Percentiles rank a stretch among this genome's conserved stretches.
These are phyloP conservation scores for Sonneratia caseolaris DNA, from an alignment of 345 rosid species.

Conservation along the genomic window DNA sequence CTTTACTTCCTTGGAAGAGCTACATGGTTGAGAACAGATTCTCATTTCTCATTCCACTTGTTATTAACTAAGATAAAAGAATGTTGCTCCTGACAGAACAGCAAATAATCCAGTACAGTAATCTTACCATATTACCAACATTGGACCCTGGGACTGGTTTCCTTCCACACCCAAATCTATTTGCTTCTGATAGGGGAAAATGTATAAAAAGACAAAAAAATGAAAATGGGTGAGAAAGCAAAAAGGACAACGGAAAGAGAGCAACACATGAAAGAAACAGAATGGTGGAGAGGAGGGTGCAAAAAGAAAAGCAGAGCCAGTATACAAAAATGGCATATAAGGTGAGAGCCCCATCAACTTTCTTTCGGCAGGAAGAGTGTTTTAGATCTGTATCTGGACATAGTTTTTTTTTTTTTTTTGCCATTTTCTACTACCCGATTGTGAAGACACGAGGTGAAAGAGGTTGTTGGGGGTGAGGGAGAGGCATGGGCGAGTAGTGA, in stretches of 20 bases:
- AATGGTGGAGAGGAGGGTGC: not conserved
- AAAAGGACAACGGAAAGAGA: not conserved
- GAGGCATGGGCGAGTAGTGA: not conserved
- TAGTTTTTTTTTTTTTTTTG: not conserved
- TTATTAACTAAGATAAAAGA: constrained; percentile 4
- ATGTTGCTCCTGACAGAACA: not conserved
- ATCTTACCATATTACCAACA: constrained; percentile 28
- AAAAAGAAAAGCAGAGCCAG: not conserved
- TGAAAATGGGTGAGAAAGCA: not conserved
- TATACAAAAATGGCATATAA: not conserved
- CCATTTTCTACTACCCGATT: not conserved
- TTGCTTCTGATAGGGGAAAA: constrained; percentile 25
- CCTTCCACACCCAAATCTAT: constrained; percentile 16
- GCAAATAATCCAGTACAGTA: not conserved
- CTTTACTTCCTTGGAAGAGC: constrained; percentile 36
- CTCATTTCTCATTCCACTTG: not conserved
- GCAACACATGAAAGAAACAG: not conserved
- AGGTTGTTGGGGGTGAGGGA: not conserved
- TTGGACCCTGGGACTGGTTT: constrained; percentile 16
- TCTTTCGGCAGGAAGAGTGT: not conserved
- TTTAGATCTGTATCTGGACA: not conserved
- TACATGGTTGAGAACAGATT: constrained; percentile 13
- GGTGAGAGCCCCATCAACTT: not conserved
- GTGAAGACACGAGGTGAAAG: not conserved
- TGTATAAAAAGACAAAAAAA: not conserved